Base-by-base conservation (phyloP, 2,329 filamentous ascomycete species). In the Claviceps sp. region DNA sequence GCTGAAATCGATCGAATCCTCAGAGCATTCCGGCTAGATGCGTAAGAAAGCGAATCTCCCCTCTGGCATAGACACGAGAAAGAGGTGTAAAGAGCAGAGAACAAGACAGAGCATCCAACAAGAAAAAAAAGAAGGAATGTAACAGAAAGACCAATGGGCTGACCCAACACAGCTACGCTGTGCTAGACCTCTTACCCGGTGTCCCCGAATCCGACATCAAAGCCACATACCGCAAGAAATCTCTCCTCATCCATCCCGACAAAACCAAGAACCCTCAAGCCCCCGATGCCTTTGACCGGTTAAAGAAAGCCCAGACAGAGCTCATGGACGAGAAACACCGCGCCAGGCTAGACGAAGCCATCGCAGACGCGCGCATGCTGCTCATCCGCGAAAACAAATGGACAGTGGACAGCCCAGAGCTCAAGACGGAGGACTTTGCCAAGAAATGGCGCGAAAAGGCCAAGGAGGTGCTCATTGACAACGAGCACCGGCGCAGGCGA, bases 211-310 rank as follows among this genome's bases (percentile, higher is more conserved):
- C 88, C 54, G 93, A 97, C 71, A 97, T 98, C 75, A 97, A 96
- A 71, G 75, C 84, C 60, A 80, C 81, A 59, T 98, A 97, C 73
- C 90, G 93, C 74, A 90, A 89, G 62, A 97, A 96, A 70, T 98
- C 93, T n/a, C 84, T 98, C 53, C 82, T 98, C 48, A 97, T 98
- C 73, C 93, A 98, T 73, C 93, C 93, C 6, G 93, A 98, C 74
- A 98, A 98, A 70, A 96, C 93, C 52, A 83, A 83, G 63, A 97
- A 98, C 65, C 85, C 89, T 0, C 80, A 76, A 48, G 93, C 93
- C 0, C 91, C 93, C 3, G 93, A 97, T 62, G 93, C 93, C 58
- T 98, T 98, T 65, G 93, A 98, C 70, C 84, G 91, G 10, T 78
- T 98, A 30, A 95, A 95, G 64, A 96, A 97, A 70, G 93, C 93